Conservation (phyloP, 148 eudicot species). For the Drosera capensis region DNA sequence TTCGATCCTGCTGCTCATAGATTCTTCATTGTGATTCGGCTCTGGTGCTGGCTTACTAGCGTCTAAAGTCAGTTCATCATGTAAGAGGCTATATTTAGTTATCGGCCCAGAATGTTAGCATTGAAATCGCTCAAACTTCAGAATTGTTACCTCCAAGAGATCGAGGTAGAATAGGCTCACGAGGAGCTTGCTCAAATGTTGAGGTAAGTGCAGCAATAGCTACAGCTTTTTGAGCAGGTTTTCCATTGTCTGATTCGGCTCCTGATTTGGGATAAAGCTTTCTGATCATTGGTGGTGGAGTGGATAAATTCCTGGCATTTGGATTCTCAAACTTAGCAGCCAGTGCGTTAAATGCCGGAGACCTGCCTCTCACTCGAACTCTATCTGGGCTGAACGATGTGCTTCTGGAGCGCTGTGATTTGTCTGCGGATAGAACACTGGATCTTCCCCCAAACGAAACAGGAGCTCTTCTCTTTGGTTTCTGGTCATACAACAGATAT, state of each 20-base stretch:
- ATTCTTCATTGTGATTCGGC: constrained; percentile 33
- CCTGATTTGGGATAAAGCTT: constrained; percentile 71
- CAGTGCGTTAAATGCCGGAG: constrained; percentile 91
- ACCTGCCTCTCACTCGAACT: constrained; percentile 83
- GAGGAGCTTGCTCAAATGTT: constrained; percentile 42
- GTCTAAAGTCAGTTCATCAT: constrained; percentile 35
- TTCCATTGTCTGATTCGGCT: constrained; percentile 49
- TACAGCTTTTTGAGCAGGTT: constrained; percentile 46
- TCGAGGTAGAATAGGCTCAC: constrained; percentile 52
- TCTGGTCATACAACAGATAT: constrained; percentile 24
- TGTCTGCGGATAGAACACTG: constrained; percentile 47
- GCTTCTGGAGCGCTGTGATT: constrained; percentile 92
- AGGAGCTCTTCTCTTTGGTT: constrained; percentile 85
- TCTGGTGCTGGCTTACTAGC: constrained; percentile 39
- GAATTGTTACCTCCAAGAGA: constrained; percentile 46
- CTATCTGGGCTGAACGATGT: constrained; percentile 82
- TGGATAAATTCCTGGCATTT: constrained; percentile 79
- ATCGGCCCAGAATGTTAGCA: background rate
- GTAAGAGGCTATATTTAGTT: constrained; percentile 6
- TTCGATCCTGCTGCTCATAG: constrained; percentile 38
- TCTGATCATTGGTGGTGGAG: constrained; percentile 79
- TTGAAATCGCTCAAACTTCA: background rate
- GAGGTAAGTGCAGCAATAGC: constrained; percentile 66
- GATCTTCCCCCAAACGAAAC: constrained; percentile 69
- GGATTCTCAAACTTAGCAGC: constrained; percentile 84